Base-by-base conservation (phyloP, 2,329 filamentous ascomycete genomes). In the Fonsecaea nubica region DNA sequence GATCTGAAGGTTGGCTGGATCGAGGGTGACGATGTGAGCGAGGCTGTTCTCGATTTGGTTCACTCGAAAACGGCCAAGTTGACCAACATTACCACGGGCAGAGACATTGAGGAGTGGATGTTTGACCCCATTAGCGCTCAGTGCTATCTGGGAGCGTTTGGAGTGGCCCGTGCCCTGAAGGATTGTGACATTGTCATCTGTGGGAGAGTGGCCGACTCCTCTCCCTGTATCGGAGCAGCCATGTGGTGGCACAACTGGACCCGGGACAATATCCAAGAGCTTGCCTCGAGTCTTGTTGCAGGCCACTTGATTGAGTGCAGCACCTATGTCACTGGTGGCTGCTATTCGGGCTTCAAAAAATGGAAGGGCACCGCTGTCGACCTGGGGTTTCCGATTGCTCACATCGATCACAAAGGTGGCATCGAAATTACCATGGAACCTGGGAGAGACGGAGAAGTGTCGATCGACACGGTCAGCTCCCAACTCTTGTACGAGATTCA, bases 181-280 rank as follows among this genome's bases (percentile, higher is more conserved):
- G 62, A 71, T 7, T 79, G 79, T 2, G 78, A 80, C 64, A 80
- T 81, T 64, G 74, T 81, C 1, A 72, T 81, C 21, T 79, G 77
- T 65, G 79, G 79, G 1, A 72, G 79, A 15, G 78, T 80, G 1
- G 69, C 78, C 4, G 79, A 81, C 72, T 77, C 83, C 0, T 81
- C 72, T 33, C 76, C 76, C 5, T 71, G 73, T 0, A 76, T 78
- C 50, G 77, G 67, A 9, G 72, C 71, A 15, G 75, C 75, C 0
- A 81, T 80, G 69, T 87, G 80, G 77, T 87, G 84, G 81, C 80
- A 87, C 60, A 76, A 77, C 0, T 88, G 85, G 86, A 64, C 65
- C 0, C 77, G 81, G 9, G 78, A 76, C 0, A 77, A 82, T 18
- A 84, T 81, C 18, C 55, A 71, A 36, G 25, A 62, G 32, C 65